Conservation (phyloP, 108 stramenopile species). For the Cyclostephanos invisitatus region DNA sequence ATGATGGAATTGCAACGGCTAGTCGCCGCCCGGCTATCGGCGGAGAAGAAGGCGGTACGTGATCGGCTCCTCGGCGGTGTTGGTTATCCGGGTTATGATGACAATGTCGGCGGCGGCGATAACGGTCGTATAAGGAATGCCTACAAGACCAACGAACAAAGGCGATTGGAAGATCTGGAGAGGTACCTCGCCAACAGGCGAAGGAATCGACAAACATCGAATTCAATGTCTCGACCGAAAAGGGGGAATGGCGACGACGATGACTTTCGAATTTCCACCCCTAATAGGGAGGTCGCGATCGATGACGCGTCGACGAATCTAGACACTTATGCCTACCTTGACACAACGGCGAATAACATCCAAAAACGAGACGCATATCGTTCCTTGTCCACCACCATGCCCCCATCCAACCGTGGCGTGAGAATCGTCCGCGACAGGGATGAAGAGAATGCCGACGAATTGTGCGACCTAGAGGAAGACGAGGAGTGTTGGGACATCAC, state of each 20-base stretch:
- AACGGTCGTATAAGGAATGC: background rate
- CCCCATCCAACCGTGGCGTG: background rate
- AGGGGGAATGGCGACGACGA: background rate
- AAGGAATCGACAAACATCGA: background rate
- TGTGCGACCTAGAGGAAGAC: background rate
- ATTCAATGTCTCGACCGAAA: background rate
- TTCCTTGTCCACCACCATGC: conserved; percentile 5
- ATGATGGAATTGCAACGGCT: conserved; percentile 5
- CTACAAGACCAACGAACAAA: conserved; percentile 10
- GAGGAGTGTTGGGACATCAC: conserved; percentile 17
- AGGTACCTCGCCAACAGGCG: background rate
- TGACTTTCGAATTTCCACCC: too few relatives aligned
- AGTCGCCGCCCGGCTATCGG: background rate
- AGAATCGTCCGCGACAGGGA: background rate
- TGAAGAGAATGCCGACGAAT: background rate
- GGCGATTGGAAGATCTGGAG: conserved; percentile 2
- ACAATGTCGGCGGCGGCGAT: background rate
- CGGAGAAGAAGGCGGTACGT: background rate
- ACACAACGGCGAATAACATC: conserved; percentile 2
- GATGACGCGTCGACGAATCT: background rate
- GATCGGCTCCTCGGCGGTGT: background rate
- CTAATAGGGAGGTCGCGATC: background rate
- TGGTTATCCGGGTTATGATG: background rate
- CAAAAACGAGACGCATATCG: background rate
- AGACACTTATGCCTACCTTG: background rate